Percentiles rank a stretch among this genome's conserved stretches.
Conservation (phyloP, 495 filamentous ascomycete species). For the Tuber borchii region DNA sequence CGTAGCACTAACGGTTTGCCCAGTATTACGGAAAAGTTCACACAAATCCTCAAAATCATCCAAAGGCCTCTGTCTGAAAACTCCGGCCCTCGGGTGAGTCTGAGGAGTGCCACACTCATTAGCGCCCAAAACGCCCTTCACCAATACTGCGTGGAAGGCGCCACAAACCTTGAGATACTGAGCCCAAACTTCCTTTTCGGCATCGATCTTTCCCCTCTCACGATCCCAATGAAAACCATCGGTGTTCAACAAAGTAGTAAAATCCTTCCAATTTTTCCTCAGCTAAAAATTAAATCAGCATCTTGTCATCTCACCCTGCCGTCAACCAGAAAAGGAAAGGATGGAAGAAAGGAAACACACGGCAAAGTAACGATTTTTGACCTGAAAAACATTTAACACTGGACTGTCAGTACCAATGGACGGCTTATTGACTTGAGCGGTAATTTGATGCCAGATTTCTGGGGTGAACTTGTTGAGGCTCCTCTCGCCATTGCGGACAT, state of each 20-base stretch:
- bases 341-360: background rate
- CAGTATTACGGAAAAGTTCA: background rate
- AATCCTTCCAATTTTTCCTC: background rate
- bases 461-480: background rate
- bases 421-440: background rate
- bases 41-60: background rate
- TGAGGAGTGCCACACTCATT: background rate
- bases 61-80: background rate
- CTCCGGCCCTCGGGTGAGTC: background rate
- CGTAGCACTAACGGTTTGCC: background rate
- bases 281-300: background rate
- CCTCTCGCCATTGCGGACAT: background rate
- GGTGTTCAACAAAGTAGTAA: background rate
- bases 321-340: background rate
- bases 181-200: background rate
- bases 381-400: background rate
- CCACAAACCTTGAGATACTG: background rate
- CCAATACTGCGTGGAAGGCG: background rate
- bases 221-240: background rate
- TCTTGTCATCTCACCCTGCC: background rate
- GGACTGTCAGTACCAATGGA: background rate
- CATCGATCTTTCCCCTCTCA: background rate
- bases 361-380: background rate
- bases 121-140: background rate
- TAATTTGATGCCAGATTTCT: background rate